Evolutionary conservation across 2,329 filamentous ascomycete genomes (phyloP), one percentile per base, ranked within the genome.

Genomic region (Fusarium euwallaceae): DNA sequence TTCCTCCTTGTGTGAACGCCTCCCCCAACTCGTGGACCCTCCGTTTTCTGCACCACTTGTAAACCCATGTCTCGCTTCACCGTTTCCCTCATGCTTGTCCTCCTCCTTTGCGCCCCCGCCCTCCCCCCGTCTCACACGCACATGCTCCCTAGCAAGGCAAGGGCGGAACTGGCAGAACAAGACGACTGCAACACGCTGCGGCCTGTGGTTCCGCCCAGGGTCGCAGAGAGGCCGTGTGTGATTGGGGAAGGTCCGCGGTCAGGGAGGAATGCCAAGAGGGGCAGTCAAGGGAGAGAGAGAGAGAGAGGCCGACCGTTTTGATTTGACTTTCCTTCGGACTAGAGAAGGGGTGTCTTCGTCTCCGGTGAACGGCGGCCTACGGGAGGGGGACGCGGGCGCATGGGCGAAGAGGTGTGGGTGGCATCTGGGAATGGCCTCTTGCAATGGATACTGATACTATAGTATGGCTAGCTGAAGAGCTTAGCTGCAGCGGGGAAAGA

Each of bases 201-300:
- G 59, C 53, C 56, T 24, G 56, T 60, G 61, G 51, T 71, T 71
- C 72, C 48, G 27, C 32, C 55, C 61, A 72, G 58, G 71, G 67
- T 53, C 59, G 37, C 41, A 66, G 62, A 60, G 24, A 68, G 53
- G 71, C n/a, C 36, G 37, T 65, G 61, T 63, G 61, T 63, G 68
- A 45, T 45, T 74, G 68, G 71, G 22, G 24, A 29, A 41, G 20
- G 29, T 36, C 29, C 51, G 20, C 59, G 20, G 17, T 27, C 67
- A 56, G 22, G 56, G 43, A 71, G 71, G 67, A 73, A 74, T 73
- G 71, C 60, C 51, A 56, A 56, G 51, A 32, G 27, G n/a, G 51
- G 64, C 67, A 68, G 60, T 39, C 62, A 64, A 48, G 43, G n/a
- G 51, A 68, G 55, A 11, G 37, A 43, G 51, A 68, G 55, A 11